Base-by-base conservation (phyloP, 225 moss, liverwort and hornwort species). In the Takakia lepidozioides region DNA sequence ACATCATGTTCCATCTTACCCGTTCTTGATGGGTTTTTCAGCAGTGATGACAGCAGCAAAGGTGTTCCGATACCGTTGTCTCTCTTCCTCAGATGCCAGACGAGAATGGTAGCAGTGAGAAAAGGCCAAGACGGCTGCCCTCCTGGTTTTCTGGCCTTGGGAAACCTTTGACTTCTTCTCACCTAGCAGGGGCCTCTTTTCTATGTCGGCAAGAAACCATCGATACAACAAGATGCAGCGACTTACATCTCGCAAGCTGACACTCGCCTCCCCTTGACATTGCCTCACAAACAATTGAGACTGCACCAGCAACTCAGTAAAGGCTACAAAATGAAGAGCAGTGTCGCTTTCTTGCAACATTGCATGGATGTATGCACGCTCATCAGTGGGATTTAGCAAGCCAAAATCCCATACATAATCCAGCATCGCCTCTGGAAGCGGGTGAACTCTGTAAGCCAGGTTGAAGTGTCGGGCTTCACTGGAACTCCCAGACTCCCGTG, bases 401-500 rank as follows among this genome's bases (percentile, higher is more conserved):
- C 80, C 80, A 48, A 74, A 80, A 56, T 80, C 80, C 80, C 80
- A 80, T 19, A 80, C 75, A 43, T 80, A 75, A 48, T 80, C 80
- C 29, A 80, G 38, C 71, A 75, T 75, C 29, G 75, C 67, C 45
- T 80, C 80, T 8, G 80, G 80, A 49, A 80, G 64, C 14, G 75
- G 80, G 17, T 75, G 71, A 29, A 80, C 80, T 14, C 71, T 53
- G 41, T 80, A 80, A 14, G 80, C 80, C 15, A 80, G 61, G 34
- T 61, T 74, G 45, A 50, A 66, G 27, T 60, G 53, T 29, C 71
- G 67, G 13, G 67, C 39, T 27, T 80, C 71, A 18, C 57, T 69
- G 38, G 71, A 60, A 27, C 64, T 75, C 58, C 67, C 55, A 4
- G 71, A 67, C 64, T 74, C 75, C 54, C 65, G 73, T 19, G 78